A percentile compares a stretch with the other conserved stretches of the same genome.
These are phyloP conservation scores for Mycosphaerelloides madeirae DNA, from an alignment of 2,329 filamentous ascomycete genomes.

Conservation along the genomic window DNA sequence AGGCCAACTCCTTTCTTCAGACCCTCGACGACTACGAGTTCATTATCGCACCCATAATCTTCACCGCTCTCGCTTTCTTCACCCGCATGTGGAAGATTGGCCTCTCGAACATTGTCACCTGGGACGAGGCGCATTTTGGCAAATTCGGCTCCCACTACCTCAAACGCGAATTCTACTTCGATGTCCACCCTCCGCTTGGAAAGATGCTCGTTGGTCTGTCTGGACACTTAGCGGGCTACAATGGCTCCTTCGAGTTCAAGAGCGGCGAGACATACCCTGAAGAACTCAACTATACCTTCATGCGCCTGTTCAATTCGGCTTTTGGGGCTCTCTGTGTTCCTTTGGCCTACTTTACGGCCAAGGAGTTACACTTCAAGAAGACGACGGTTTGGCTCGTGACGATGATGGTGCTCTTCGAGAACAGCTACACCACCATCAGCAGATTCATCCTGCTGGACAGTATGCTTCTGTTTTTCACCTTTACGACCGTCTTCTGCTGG, in stretches of 20 bases:
- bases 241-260: slow-evolving; percentile 99
- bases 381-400: slow-evolving; percentile 92
- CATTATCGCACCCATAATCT: slow-evolving; percentile 59
- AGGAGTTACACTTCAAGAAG: slow-evolving; percentile 79
- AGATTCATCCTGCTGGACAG: slow-evolving; percentile 97
- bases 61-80: slow-evolving; percentile 60
- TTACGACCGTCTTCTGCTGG: slow-evolving; percentile 95
- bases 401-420: slow-evolving; percentile 96
- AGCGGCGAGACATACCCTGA: slow-evolving; percentile 92
- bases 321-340: slow-evolving; percentile 92
- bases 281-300: slow-evolving; percentile 94
- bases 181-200: slow-evolving; percentile 90
- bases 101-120: slow-evolving; percentile 66
- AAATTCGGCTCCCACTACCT: slow-evolving; percentile 99
- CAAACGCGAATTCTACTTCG: slow-evolving; percentile 99
- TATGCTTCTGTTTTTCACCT: slow-evolving; percentile 98
- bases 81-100: slow-evolving; percentile 65
- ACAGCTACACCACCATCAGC: slow-evolving; percentile 98
- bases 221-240: slow-evolving; percentile 94
- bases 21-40: slow-evolving; percentile 60
- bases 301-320: slow-evolving; percentile 94
- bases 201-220: slow-evolving; percentile 98
- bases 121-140: slow-evolving; percentile 78
- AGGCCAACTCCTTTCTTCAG: slow-evolving; percentile 54
- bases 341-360: slow-evolving; percentile 90